Evolutionary conservation across 768 basidiomycete species (phyloP).

Genomic region (Serpula lacrymans): DNA sequence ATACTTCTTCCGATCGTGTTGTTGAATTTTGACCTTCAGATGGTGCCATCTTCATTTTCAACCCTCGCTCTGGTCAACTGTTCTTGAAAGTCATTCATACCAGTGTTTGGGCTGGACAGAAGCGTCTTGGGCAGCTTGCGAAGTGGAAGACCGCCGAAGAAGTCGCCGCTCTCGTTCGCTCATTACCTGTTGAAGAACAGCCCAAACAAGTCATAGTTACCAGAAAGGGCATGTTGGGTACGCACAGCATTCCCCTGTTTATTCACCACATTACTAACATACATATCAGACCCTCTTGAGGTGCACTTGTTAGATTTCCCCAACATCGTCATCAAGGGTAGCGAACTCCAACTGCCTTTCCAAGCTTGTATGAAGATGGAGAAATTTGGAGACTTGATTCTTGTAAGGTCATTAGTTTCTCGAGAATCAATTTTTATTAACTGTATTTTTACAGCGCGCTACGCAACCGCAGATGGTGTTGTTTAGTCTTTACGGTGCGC

Average conservation of each 20-base stretch:
- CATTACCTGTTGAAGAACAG: constrained; percentile 99
- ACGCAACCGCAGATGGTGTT: constrained; percentile 99
- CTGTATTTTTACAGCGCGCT: constrained; percentile 55
- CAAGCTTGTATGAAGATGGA: constrained; percentile 99
- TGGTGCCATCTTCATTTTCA: constrained; percentile 98
- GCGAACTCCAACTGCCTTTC: constrained; percentile 97
- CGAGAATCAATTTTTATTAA: neutral
- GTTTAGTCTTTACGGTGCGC: constrained; percentile 88
- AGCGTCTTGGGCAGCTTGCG: constrained; percentile 97
- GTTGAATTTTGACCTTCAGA: constrained; percentile 44
- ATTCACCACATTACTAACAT: constrained; percentile 6
- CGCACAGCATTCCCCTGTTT: constrained; percentile 18
- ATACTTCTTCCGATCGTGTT: neutral
- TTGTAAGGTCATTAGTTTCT: constrained; percentile 42
- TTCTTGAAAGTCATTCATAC: constrained; percentile 99
- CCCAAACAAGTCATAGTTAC: constrained; percentile 99
- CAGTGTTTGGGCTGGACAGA: constrained; percentile 99
- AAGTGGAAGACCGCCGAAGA: constrained; percentile 99
- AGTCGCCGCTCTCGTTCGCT: constrained; percentile 96
- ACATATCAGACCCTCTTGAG: constrained; percentile 83
- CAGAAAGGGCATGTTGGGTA: constrained; percentile 98
- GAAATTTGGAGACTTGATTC: constrained; percentile 97
- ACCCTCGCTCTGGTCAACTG: constrained; percentile 95
- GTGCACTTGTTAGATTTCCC: constrained; percentile 99
- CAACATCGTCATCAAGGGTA: constrained; percentile 99